These are phyloP conservation scores for Tephrocybe sp. DNA, from an alignment of 768 basidiomycete species.

Conservation along the genomic window DNA sequence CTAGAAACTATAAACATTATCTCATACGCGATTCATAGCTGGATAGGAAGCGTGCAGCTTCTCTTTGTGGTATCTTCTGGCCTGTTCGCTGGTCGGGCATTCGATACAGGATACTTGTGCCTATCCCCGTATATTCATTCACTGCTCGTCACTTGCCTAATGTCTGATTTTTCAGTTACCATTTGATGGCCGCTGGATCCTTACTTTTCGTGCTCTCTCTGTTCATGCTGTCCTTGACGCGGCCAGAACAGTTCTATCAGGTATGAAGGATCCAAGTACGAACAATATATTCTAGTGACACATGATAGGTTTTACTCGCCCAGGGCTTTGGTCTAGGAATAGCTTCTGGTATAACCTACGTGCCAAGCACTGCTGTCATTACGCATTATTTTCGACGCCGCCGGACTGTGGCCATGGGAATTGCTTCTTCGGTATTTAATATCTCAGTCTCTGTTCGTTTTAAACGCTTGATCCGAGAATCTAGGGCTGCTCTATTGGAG, in stretches of 20 bases:
- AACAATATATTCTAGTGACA: neutral
- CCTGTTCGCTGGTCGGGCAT: conserved; percentile 24
- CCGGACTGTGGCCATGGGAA: conserved; percentile 47
- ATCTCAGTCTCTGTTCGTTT: conserved; percentile 8
- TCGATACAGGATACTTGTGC: conserved; percentile 29
- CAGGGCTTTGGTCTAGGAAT: conserved; percentile 48
- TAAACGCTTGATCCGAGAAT: neutral
- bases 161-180: conserved; percentile 2
- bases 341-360: conserved; percentile 42
- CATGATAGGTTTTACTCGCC: conserved; percentile 38
- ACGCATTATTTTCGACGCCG: conserved; percentile 48
- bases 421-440: conserved; percentile 38
- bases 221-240: conserved; percentile 10
- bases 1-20: no score
- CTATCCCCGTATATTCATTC: neutral
- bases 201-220: conserved; percentile 4
- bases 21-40: no score
- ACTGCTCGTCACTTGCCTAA: neutral
- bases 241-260: conserved; percentile 21
- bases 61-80: conserved; percentile 25
- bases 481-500: conserved; percentile 53
- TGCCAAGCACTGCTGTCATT: conserved; percentile 44
- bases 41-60: conserved; percentile 29
- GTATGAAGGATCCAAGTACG: conserved; percentile 6
- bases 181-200: conserved; percentile 5